Evolutionary conservation across 495 filamentous ascomycete genomes (phyloP).

Genomic region (Penicillium riverlandense): DNA sequence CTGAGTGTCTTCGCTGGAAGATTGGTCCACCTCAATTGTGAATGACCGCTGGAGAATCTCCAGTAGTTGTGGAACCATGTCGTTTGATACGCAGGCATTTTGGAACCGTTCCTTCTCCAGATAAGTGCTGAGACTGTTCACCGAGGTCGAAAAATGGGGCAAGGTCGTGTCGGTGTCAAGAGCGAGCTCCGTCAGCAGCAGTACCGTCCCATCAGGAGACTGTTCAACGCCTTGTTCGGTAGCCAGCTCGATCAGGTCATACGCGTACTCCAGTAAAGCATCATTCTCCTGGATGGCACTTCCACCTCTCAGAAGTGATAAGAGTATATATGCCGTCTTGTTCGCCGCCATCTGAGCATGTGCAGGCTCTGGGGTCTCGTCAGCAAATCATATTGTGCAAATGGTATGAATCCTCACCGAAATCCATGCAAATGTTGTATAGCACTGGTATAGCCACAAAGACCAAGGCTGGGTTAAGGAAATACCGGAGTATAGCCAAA

Average conservation of each 20-base stretch:
- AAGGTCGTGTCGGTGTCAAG: conserved; percentile 14
- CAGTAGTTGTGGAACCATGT: conserved; percentile 23
- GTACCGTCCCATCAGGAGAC: conserved; percentile 34
- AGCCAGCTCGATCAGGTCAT: conserved; percentile 33
- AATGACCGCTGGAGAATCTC: conserved; percentile 27
- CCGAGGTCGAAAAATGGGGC: conserved; percentile 26
- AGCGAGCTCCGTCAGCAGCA: conserved; percentile 29
- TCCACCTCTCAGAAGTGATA: conserved; percentile 29
- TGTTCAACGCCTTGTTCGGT: conserved; percentile 32
- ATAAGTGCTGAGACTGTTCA: conserved; percentile 24
- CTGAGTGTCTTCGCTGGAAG: conserved; percentile 39
- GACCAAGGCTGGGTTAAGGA: conserved; percentile 43
- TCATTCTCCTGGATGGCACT: conserved; percentile 17
- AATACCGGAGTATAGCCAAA: conserved; percentile 43
- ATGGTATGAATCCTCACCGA: conserved; percentile 40
- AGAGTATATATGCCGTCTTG: conserved; percentile 40
- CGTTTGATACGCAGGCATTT: conserved; percentile 26
- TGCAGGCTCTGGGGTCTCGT: conserved; percentile 35
- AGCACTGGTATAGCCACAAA: conserved; percentile 59
- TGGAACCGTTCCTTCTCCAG: conserved; percentile 37
- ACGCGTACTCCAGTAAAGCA: conserved; percentile 30
- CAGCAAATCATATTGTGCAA: conserved; percentile 5
- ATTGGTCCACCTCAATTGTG: conserved; percentile 16
- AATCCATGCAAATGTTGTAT: conserved; percentile 69
- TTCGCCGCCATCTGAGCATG: conserved; percentile 55